phyloP scores from a whole-genome alignment of 352 stramenopile species.

The Stramenopiles sp. region DNA sequence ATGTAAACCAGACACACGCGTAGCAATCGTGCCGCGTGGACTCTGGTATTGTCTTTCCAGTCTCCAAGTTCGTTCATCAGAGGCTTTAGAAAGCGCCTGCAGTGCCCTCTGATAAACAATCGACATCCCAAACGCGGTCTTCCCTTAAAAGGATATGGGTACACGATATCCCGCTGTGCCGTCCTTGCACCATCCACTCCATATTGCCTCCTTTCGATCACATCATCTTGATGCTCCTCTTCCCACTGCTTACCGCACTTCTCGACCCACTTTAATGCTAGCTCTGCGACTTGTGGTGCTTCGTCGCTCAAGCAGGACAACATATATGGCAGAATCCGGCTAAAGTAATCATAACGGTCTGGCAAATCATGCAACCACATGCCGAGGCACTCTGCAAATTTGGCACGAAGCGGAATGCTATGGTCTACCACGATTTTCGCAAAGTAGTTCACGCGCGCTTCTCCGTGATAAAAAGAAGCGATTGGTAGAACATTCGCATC shows the following conservation, averaged over 20 bases:
- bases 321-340: constrained; percentile 74
- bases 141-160: constrained; percentile 37
- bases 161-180: neutral
- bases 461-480: constrained; percentile 67
- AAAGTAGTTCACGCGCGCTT: constrained; percentile 74
- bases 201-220: constrained; percentile 81
- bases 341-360: constrained; percentile 78
- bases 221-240: constrained; percentile 39
- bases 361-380: constrained; percentile 68
- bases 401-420: constrained; percentile 45
- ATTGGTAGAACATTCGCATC: constrained; percentile 85
- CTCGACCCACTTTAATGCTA: constrained; percentile 49
- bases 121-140: constrained; percentile 63
- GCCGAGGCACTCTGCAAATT: constrained; percentile 59
- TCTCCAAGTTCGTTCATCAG: constrained; percentile 68
- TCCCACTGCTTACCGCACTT: constrained; percentile 41
- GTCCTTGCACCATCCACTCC: constrained; percentile 58
- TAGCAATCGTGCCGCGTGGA: constrained; percentile 57
- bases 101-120: constrained; percentile 65
- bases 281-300: constrained; percentile 27
- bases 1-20: constrained; percentile 67
- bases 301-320: constrained; percentile 62
- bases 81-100: constrained; percentile 59
- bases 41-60: constrained; percentile 58
- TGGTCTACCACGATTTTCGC: constrained; percentile 64